These are phyloP conservation scores for Penicillium samsonianum DNA, from an alignment of 495 filamentous ascomycete genomes.

Conservation along the genomic window DNA sequence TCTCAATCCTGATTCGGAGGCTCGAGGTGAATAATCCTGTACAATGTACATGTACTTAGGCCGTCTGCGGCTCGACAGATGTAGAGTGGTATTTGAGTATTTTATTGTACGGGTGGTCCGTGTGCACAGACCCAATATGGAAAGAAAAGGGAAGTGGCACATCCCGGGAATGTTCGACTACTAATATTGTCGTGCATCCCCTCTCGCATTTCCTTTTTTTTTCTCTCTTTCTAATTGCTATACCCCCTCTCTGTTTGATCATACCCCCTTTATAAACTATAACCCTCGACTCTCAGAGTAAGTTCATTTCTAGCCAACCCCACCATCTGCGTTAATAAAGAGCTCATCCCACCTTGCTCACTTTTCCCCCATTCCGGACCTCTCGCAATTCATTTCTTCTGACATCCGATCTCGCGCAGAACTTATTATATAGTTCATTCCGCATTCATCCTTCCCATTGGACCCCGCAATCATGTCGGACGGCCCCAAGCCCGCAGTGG, in stretches of 20 bases:
- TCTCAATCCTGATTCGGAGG: background rate
- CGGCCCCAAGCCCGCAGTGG: conserved; percentile 65
- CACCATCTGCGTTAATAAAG: background rate
- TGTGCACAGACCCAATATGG: too few relatives aligned
- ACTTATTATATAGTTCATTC: background rate
- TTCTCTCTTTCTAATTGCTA: background rate
- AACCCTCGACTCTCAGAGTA: background rate
- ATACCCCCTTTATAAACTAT: background rate
- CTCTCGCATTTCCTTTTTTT: background rate
- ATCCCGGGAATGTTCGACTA: conserved; percentile 4
- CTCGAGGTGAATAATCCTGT: background rate
- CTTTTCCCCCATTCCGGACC: background rate
- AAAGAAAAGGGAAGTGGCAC: conserved; percentile 9
- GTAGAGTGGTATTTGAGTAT: background rate
- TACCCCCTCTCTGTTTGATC: background rate
- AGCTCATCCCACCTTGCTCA: conserved; percentile 3
- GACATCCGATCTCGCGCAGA: conserved; percentile 7
- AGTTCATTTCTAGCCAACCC: background rate
- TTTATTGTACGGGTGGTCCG: background rate
- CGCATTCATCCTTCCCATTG: conserved; percentile 5
- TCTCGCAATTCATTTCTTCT: background rate
- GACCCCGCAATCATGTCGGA: conserved; percentile 62
- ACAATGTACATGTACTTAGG: background rate
- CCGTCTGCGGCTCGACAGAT: background rate
- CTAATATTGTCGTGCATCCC: conserved; percentile 1